phyloP scores from a whole-genome alignment of 345 rosid genomes.

The Rhizophora apiculata region DNA sequence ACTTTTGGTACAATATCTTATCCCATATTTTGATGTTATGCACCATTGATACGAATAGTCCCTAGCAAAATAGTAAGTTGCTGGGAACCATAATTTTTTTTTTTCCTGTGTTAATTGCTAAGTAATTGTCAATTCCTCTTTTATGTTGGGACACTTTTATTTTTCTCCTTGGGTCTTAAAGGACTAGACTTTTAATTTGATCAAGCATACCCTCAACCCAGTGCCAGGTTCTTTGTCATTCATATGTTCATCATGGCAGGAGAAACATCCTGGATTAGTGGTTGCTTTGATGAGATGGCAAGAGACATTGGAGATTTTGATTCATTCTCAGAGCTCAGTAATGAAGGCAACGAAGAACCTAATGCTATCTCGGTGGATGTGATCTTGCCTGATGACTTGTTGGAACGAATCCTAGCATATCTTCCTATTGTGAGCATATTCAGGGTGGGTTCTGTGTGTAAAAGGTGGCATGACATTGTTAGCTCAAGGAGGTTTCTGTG shows the following conservation, averaged over 20 bases:
- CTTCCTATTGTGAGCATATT: slow-evolving; percentile 86
- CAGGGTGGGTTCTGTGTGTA: slow-evolving; percentile 87
- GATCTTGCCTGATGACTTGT: slow-evolving; percentile 77
- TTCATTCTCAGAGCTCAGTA: slow-evolving; percentile 59
- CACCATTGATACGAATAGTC: no score
- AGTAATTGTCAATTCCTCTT: background rate
- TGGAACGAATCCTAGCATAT: slow-evolving; percentile 80
- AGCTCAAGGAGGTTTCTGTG: slow-evolving; percentile 70
- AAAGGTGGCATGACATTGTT: slow-evolving; percentile 87
- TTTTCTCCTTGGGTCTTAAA: background rate
- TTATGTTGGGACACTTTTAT: background rate
- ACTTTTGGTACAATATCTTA: no score
- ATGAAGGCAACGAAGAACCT: slow-evolving; percentile 55
- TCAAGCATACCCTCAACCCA: background rate
- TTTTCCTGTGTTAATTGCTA: background rate
- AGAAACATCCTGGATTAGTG: slow-evolving; percentile 73
- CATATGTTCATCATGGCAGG: slow-evolving; percentile 47
- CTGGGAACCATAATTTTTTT: no score
- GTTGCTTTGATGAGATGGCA: slow-evolving; percentile 41
- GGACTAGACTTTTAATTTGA: background rate
- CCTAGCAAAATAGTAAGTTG: no score
- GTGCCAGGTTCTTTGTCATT: background rate
- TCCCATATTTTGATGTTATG: no score
- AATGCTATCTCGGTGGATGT: slow-evolving; percentile 58
- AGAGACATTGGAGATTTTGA: slow-evolving; percentile 47